Evolutionary conservation across 371 early-diverging fungal species (phyloP).

Genomic region (Nosema granulosis): DNA sequence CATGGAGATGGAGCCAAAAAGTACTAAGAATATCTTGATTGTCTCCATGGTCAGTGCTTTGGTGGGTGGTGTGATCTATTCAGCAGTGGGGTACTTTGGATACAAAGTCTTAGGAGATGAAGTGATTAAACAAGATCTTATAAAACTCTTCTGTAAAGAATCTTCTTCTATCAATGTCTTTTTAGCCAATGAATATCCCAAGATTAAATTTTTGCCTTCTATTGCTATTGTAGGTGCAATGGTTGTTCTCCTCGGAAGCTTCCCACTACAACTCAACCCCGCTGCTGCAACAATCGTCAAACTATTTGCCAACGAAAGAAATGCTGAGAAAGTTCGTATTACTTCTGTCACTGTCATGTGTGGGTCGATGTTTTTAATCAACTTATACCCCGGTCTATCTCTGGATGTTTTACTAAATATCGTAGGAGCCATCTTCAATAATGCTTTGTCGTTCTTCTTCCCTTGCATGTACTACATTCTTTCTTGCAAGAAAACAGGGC

Average conservation of each 20-base stretch:
- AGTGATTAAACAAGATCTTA: slow-evolving; percentile 14
- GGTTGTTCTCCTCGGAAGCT: slow-evolving; percentile 31
- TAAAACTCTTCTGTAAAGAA: slow-evolving; percentile 6
- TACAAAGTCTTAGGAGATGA: slow-evolving; percentile 28
- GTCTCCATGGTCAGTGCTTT: slow-evolving; percentile 31
- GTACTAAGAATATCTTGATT: slow-evolving; percentile 34
- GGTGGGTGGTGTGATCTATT: slow-evolving; percentile 49
- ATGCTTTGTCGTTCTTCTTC: slow-evolving; percentile 22
- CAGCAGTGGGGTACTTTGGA: slow-evolving; percentile 57
- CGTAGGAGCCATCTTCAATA: slow-evolving; percentile 7
- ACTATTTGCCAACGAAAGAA: neutral
- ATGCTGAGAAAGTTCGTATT: neutral
- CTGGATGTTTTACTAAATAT: slow-evolving; percentile 17
- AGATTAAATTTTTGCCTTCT: neutral
- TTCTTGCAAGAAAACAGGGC: neutral
- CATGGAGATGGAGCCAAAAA: slow-evolving; percentile 39
- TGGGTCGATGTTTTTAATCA: neutral
- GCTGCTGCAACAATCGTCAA: slow-evolving; percentile 8
- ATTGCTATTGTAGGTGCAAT: slow-evolving; percentile 33
- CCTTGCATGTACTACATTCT: slow-evolving; percentile 32
- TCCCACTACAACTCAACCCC: slow-evolving; percentile 40
- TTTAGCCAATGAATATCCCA: neutral
- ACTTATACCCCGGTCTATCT: neutral
- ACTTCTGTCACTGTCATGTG: slow-evolving; percentile 3
- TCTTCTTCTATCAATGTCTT: neutral